These are phyloP conservation scores for Ophiocordyceps camponoti-rufipedis DNA, from an alignment of 2,329 filamentous ascomycete species.

Conservation along the genomic window DNA sequence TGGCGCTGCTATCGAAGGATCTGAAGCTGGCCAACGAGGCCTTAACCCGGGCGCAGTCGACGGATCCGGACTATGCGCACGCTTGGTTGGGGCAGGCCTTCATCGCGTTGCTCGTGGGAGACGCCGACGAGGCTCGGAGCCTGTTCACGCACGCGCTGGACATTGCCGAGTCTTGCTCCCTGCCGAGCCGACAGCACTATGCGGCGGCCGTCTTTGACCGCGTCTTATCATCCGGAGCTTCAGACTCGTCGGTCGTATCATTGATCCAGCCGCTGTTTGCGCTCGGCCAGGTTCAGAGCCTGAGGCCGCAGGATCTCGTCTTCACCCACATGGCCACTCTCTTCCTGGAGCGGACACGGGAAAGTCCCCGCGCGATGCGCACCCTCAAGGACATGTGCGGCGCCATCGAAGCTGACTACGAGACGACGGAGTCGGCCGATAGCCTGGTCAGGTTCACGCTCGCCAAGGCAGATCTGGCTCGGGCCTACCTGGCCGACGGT, in stretches of 20 bases:
- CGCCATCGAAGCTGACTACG: slow-evolving; percentile 63
- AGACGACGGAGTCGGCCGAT: slow-evolving; percentile 58
- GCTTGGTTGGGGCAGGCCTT: slow-evolving; percentile 91
- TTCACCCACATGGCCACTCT: slow-evolving; percentile 65
- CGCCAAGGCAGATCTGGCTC: slow-evolving; percentile 70
- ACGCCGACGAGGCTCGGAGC: slow-evolving; percentile 57
- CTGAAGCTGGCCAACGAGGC: slow-evolving; percentile 71
- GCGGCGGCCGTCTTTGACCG: slow-evolving; percentile 69
- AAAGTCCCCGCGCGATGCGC: slow-evolving; percentile 43
- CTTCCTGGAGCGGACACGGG: slow-evolving; percentile 63
- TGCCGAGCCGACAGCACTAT: slow-evolving; percentile 62
- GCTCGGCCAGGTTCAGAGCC: slow-evolving; percentile 58
- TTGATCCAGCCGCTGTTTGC: slow-evolving; percentile 81
- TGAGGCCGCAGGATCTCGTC: slow-evolving; percentile 51
- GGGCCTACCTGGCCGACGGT: slow-evolving; percentile 57
- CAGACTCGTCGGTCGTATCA: slow-evolving; percentile 32
- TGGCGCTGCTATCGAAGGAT: slow-evolving; percentile 76
- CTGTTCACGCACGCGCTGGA: slow-evolving; percentile 92
- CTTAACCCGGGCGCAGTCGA: slow-evolving; percentile 81
- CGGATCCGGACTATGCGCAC: slow-evolving; percentile 81
- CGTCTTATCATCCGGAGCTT: slow-evolving; percentile 36
- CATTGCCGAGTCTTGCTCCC: slow-evolving; percentile 61
- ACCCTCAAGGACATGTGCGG: slow-evolving; percentile 49
- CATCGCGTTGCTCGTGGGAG: slow-evolving; percentile 59
- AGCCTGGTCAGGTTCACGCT: slow-evolving; percentile 63